Conservation (phyloP, 306 rosid genomes). For the Dryas alaskensis region DNA sequence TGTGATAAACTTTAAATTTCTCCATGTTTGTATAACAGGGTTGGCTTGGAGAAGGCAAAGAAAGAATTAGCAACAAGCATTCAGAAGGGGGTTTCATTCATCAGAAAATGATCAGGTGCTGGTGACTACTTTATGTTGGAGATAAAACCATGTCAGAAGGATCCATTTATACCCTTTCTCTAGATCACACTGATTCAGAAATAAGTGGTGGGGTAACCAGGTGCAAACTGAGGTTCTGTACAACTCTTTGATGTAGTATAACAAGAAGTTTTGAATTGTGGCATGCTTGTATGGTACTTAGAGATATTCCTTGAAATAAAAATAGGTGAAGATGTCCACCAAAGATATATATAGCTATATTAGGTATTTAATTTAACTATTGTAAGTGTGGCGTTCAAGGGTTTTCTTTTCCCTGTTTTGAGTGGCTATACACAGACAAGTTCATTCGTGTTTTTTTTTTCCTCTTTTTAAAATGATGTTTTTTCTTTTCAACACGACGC, state of each 20-base stretch:
- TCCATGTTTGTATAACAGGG: slow-evolving; percentile 37
- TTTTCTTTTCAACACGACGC: no score
- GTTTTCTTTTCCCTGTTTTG: no score
- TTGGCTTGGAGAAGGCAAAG: slow-evolving; percentile 77
- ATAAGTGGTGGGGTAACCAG: slow-evolving; percentile 23
- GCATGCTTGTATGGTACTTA: neutral
- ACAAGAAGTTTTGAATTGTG: neutral
- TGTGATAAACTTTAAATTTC: neutral
- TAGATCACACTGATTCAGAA: slow-evolving; percentile 9
- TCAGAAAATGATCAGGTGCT: slow-evolving; percentile 43
- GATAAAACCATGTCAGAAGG: neutral
- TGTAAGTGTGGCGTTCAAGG: no score
- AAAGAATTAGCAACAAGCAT: slow-evolving; percentile 67
- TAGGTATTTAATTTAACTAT: no score
- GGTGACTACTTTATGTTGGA: neutral
- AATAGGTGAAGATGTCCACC: neutral
- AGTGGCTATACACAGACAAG: no score
- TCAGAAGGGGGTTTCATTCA: slow-evolving; percentile 70
- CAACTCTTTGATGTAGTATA: neutral
- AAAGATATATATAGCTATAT: neutral
- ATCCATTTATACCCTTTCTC: slow-evolving; percentile 10
- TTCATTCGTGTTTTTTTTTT: no score
- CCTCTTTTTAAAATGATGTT: no score
- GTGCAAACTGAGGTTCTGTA: neutral
- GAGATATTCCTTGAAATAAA: neutral